Evolutionary conservation across 352 stramenopile genomes (phyloP).

Genomic region (Elongisporangium prolatum): DNA sequence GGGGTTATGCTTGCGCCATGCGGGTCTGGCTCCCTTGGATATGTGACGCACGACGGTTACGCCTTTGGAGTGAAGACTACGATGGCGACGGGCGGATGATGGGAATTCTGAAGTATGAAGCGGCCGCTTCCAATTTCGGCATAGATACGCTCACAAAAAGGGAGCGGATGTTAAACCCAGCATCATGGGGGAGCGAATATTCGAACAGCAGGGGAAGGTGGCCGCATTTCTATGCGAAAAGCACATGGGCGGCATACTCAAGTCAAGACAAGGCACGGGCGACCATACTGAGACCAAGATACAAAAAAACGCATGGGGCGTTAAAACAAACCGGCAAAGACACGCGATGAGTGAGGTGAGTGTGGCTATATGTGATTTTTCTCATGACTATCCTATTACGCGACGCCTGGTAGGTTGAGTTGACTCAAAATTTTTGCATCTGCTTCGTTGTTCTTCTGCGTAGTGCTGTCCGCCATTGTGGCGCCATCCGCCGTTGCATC

Average conservation of each 20-base stretch:
- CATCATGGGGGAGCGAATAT: not conserved
- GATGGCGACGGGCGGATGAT: not conserved
- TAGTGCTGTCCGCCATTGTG: not conserved
- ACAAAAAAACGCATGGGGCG: not conserved
- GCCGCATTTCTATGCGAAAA: not conserved
- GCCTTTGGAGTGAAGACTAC: not conserved
- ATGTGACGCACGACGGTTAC: not conserved
- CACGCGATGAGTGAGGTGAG: not conserved
- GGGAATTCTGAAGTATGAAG: not conserved
- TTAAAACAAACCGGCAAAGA: not conserved
- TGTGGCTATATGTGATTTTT: not conserved
- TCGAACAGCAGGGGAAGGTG: not conserved
- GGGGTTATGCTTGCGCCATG: not conserved
- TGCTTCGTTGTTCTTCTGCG: not conserved
- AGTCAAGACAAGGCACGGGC: not conserved
- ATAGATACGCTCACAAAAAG: not conserved
- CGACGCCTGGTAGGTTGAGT: not conserved
- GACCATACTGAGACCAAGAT: not conserved
- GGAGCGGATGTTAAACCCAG: not conserved
- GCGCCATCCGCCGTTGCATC: constrained; percentile 50
- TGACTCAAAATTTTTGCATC: not conserved
- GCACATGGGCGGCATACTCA: not conserved
- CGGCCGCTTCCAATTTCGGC: not conserved
- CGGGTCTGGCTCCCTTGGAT: not conserved
- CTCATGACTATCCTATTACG: not conserved